These are phyloP conservation scores for Phytophthora podocarpi DNA, from an alignment of 352 stramenopile genomes.

Conservation along the genomic window DNA sequence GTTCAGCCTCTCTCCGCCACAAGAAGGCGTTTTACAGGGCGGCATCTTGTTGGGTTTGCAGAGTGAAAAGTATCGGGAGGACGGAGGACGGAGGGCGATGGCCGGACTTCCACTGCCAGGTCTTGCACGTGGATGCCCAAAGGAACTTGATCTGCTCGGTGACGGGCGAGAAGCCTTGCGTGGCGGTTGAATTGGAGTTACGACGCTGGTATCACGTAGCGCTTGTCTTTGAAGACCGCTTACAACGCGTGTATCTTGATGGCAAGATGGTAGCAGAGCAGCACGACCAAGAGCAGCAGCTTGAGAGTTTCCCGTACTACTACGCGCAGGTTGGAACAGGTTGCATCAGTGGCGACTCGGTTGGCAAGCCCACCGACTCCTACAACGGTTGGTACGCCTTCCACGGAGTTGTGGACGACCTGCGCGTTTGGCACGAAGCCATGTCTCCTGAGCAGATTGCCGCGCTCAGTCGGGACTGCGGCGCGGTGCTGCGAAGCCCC, in stretches of 20 bases:
- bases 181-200: neutral
- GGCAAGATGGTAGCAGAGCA: conserved; percentile 12
- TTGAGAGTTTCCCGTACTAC: conserved; percentile 16
- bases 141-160: conserved; percentile 20
- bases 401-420: conserved; percentile 25
- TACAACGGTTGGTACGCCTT: conserved; percentile 32
- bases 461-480: neutral
- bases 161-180: conserved; percentile 6
- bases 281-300: conserved; percentile 9
- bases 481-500: neutral
- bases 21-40: conserved; percentile 37
- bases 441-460: neutral
- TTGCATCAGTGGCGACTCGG: conserved; percentile 3
- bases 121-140: conserved; percentile 14
- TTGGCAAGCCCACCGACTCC: too few species aligned
- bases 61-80: conserved; percentile 25
- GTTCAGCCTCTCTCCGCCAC: conserved; percentile 48
- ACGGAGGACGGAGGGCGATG: conserved; percentile 1
- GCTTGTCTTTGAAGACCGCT: conserved; percentile 4
- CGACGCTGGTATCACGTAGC: conserved; percentile 31
- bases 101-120: conserved; percentile 15
- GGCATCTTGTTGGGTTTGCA: conserved; percentile 55
- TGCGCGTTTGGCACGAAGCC: conserved; percentile 26
- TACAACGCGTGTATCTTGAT: conserved; percentile 20
- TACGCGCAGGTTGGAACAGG: conserved; percentile 16